Evolutionary conservation across 1,284 basidiomycete genomes (phyloP).

Genomic region (Heterobasidion irregulare): DNA sequence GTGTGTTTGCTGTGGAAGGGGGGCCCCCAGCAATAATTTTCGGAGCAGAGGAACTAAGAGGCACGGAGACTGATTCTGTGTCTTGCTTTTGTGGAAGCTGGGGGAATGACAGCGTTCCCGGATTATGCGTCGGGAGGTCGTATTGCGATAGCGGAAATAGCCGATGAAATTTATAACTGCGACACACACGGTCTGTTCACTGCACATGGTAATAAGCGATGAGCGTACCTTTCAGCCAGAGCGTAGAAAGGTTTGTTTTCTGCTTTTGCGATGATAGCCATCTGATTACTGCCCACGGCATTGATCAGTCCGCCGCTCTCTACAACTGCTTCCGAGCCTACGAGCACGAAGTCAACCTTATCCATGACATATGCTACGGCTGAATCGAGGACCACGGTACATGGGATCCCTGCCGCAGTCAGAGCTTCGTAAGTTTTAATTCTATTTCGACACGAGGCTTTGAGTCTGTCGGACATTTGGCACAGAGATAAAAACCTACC

Average conservation of each 20-base stretch:
- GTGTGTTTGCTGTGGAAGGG: conserved; percentile 1
- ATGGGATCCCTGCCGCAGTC: conserved; percentile 84
- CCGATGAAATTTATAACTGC: conserved; percentile 94
- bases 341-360: conserved; percentile 84
- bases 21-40: conserved; percentile 6
- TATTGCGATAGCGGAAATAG: conserved; percentile 95
- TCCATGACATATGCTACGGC: conserved; percentile 98
- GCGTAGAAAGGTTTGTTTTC: conserved; percentile 96
- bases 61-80: conserved; percentile 12
- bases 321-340: conserved; percentile 96
- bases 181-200: background rate
- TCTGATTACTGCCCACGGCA: conserved; percentile 91
- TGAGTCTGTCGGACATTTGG: background rate
- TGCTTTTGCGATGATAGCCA: conserved; percentile 93
- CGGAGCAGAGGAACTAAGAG: conserved; percentile 5
- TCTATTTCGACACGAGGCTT: conserved; percentile 30
- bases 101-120: conserved; percentile 62
- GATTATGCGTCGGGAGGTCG: conserved; percentile 84
- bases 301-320: conserved; percentile 89
- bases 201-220: background rate
- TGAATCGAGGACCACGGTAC: conserved; percentile 91
- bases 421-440: conserved; percentile 84
- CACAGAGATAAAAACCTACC: conserved; percentile 38
- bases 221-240: conserved; percentile 78
- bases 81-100: conserved; percentile 21